phyloP scores from a whole-genome alignment of 371 early-diverging fungal genomes.

The Mucor indicus region DNA sequence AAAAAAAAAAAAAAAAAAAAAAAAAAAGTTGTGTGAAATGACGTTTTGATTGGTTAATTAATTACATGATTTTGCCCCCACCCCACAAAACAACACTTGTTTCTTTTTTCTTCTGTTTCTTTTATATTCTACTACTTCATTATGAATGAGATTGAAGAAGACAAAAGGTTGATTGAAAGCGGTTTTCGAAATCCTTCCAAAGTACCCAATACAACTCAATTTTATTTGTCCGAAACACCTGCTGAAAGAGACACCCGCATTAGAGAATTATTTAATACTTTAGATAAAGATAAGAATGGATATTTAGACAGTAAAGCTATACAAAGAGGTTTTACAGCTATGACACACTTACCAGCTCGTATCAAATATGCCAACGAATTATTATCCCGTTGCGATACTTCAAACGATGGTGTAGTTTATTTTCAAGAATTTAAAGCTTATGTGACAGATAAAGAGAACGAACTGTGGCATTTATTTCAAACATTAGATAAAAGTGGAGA shows the following conservation, averaged over 20 bases:
- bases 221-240: constrained; percentile 41
- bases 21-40: too few relatives aligned
- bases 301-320: constrained; percentile 34
- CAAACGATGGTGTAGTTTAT: constrained; percentile 51
- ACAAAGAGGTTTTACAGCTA: constrained; percentile 37
- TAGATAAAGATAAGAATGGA: constrained; percentile 34
- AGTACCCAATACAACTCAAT: constrained; percentile 24
- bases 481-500: constrained; percentile 58
- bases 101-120: too few relatives aligned
- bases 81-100: too few relatives aligned
- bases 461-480: constrained; percentile 61
- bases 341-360: constrained; percentile 41
- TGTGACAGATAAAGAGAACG: constrained; percentile 59
- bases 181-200: too few relatives aligned
- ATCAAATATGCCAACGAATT: constrained; percentile 50
- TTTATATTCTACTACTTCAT: too few relatives aligned
- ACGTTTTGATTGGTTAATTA: too few relatives aligned
- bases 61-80: too few relatives aligned
- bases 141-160: too few relatives aligned
- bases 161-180: too few relatives aligned
- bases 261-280: constrained; percentile 36
- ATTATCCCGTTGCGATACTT: constrained; percentile 50
- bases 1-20: too few relatives aligned
- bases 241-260: constrained; percentile 37
- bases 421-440: constrained; percentile 66